A percentile compares a stretch with the other conserved stretches of the same genome.
Conservation (phyloP, 2,329 filamentous ascomycete species). For the Zymoseptoria tritici region DNA sequence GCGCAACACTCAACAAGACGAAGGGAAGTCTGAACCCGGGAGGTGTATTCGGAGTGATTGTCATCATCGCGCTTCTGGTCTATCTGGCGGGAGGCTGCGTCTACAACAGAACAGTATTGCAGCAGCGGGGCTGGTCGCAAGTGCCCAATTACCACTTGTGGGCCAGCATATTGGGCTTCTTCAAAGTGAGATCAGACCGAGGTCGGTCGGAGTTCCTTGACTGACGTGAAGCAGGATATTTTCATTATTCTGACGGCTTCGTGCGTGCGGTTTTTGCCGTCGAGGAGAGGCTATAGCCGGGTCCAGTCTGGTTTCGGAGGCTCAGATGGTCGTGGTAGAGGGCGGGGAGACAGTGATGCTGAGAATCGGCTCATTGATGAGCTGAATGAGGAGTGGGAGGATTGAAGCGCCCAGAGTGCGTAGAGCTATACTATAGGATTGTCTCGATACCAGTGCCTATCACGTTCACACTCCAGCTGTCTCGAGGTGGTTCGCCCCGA, state of each 20-base stretch:
- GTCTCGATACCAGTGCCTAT: not conserved
- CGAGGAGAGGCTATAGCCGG: constrained; percentile 59
- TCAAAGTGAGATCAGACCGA: constrained; percentile 53
- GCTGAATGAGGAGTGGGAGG: constrained; percentile 95
- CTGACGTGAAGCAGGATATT: constrained; percentile 38
- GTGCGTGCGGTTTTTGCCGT: constrained; percentile 59
- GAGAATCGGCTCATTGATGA: constrained; percentile 95
- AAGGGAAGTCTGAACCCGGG: constrained; percentile 54
- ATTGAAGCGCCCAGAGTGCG: constrained; percentile 34
- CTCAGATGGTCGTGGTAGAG: constrained; percentile 38
- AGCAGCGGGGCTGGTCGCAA: constrained; percentile 91
- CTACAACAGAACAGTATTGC: constrained; percentile 89
- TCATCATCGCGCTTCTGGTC: constrained; percentile 67
- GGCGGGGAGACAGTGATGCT: constrained; percentile 55
- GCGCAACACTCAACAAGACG: constrained; percentile 58
- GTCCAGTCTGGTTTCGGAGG: constrained; percentile 48
- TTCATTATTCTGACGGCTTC: constrained; percentile 63
- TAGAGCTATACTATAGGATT: not conserved
- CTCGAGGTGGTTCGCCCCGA: not conserved
- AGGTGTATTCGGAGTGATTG: constrained; percentile 82
- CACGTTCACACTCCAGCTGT: not conserved
- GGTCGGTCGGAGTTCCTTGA: not conserved
- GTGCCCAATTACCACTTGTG: constrained; percentile 90
- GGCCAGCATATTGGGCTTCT: constrained; percentile 77
- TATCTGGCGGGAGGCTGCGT: constrained; percentile 90